phyloP scores from a whole-genome alignment of 345 rosid species.

The Camelina hispida region DNA sequence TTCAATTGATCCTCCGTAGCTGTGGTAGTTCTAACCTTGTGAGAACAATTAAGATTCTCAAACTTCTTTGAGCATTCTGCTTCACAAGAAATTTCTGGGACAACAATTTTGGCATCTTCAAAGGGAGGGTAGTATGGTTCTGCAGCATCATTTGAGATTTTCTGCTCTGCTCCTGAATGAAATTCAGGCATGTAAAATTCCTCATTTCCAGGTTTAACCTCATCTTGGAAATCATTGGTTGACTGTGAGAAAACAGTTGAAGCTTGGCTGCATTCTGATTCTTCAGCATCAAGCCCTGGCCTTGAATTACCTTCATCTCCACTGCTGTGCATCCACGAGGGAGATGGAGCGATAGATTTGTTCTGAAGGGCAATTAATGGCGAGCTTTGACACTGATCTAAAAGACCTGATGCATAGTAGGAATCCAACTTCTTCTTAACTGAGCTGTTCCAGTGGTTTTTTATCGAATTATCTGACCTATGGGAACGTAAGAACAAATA shows the following conservation, averaged over 20 bases:
- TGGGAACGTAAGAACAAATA: slow-evolving; percentile 44
- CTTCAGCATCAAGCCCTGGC: slow-evolving; percentile 64
- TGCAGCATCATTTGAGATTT: slow-evolving; percentile 61
- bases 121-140: slow-evolving; percentile 59
- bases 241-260: slow-evolving; percentile 67
- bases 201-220: slow-evolving; percentile 50
- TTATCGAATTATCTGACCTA: slow-evolving; percentile 99
- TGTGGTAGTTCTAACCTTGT: slow-evolving; percentile 48
- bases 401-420: slow-evolving; percentile 84
- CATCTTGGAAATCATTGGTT: slow-evolving; percentile 58
- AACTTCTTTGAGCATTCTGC: slow-evolving; percentile 57
- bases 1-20: slow-evolving; percentile 55
- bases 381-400: slow-evolving; percentile 74
- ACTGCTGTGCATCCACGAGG: slow-evolving; percentile 66
- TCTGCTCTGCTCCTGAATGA: slow-evolving; percentile 54
- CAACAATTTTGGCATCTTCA: slow-evolving; percentile 56
- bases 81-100: slow-evolving; percentile 67
- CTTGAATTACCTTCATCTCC: slow-evolving; percentile 68
- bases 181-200: slow-evolving; percentile 58
- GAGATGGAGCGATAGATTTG: slow-evolving; percentile 60
- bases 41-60: slow-evolving; percentile 49
- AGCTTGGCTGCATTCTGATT: slow-evolving; percentile 94
- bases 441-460: slow-evolving; percentile 99
- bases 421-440: slow-evolving; percentile 97
- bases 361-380: slow-evolving; percentile 64